These are phyloP conservation scores for Naganishia albida DNA, from an alignment of 1,284 basidiomycete species.

Conservation along the genomic window DNA sequence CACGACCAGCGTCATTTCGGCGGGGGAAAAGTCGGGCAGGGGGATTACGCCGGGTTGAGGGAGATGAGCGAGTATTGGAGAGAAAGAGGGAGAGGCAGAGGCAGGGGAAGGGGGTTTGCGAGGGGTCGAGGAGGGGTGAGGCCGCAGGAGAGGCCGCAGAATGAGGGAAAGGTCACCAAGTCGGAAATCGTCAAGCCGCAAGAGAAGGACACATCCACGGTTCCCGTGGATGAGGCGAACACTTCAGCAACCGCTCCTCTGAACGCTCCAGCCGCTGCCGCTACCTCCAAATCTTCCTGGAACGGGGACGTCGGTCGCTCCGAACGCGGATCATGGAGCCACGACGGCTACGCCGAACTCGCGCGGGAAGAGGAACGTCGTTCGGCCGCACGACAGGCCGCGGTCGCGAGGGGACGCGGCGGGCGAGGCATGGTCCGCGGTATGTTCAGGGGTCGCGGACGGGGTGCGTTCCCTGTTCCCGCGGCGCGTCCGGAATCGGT, in stretches of 20 bases:
- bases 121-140: constrained; percentile 50
- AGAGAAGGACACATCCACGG: not conserved
- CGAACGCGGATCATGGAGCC: constrained; percentile 28
- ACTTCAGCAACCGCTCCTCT: not conserved
- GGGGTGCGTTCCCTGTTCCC: constrained; percentile 42
- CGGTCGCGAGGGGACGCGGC: constrained; percentile 46
- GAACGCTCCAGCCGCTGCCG: not conserved
- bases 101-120: constrained; percentile 23
- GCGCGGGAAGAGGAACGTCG: constrained; percentile 43
- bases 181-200: not conserved
- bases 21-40: constrained; percentile 62
- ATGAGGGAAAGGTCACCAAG: not conserved
- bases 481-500: not conserved
- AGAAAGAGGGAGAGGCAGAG: constrained; percentile 61
- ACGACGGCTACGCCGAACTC: constrained; percentile 32
- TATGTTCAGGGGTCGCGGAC: constrained; percentile 41
- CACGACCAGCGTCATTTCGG: constrained; percentile 71
- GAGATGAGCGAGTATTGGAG: constrained; percentile 71
- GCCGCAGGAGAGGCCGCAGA: constrained; percentile 58
- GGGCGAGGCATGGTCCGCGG: constrained; percentile 21
- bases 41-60: constrained; percentile 74
- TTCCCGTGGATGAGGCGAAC: not conserved
- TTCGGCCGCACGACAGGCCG: constrained; percentile 60
- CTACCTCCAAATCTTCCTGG: not conserved
- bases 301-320: constrained; percentile 19